Evolutionary conservation across 1,284 basidiomycete genomes (phyloP).

Genomic region (Athelia sp.): DNA sequence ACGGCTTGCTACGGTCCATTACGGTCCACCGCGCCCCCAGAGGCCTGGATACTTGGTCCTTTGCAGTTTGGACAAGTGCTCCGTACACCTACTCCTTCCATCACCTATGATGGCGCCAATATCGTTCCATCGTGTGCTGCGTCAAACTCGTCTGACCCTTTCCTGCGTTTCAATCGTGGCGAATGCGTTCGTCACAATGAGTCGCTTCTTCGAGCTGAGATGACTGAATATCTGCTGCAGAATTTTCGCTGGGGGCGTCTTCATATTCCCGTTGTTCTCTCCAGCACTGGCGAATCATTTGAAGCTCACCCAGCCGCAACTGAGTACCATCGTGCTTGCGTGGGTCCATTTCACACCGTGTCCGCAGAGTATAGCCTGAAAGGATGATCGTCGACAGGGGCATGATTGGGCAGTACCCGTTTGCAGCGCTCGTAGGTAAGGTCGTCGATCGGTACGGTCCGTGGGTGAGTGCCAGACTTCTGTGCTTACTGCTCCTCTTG

Average conservation of each 20-base stretch:
- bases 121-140: not conserved
- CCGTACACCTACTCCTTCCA: no score
- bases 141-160: conserved; percentile 15
- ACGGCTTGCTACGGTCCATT: no score
- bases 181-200: conserved; percentile 51
- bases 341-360: conserved; percentile 23
- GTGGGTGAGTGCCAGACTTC: conserved; percentile 19
- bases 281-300: conserved; percentile 52
- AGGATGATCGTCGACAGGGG: conserved; percentile 35
- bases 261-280: conserved; percentile 70
- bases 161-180: conserved; percentile 52
- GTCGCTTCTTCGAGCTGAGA: not conserved
- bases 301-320: conserved; percentile 66
- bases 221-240: conserved; percentile 26
- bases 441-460: conserved; percentile 56
- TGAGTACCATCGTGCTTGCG: conserved; percentile 73
- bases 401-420: conserved; percentile 66
- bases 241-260: conserved; percentile 67
- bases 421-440: conserved; percentile 55
- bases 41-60: no score
- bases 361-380: conserved; percentile 2
- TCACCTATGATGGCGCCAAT: no score
- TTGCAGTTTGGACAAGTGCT: no score
- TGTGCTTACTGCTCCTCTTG: no score
- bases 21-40: no score